Conservation (phyloP, 75 land plant genomes). For the Adiantum capillusveneris region DNA sequence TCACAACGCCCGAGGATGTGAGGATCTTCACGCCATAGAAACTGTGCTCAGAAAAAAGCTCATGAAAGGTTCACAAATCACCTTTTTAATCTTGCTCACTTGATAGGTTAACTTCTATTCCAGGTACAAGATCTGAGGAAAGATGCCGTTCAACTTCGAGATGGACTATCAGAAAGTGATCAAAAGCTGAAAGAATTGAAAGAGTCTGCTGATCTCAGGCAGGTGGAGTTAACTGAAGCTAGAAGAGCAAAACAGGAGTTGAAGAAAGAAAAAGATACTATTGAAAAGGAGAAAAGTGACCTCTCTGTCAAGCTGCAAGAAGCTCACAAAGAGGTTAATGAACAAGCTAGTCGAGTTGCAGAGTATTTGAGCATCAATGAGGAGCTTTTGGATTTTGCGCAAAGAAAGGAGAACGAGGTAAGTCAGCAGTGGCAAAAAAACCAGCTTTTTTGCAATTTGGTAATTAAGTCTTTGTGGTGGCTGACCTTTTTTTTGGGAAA, state of each 20-base stretch:
- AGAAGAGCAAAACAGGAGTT: neutral
- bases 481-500: too few relatives aligned
- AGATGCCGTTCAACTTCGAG: neutral
- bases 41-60: too few relatives aligned
- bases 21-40: too few relatives aligned
- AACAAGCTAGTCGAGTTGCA: slow-evolving; percentile 3
- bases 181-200: neutral
- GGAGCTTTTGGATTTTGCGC: slow-evolving; percentile 18
- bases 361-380: slow-evolving; percentile 13
- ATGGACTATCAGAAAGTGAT: neutral
- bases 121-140: neutral
- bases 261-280: neutral
- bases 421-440: too few relatives aligned
- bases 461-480: too few relatives aligned
- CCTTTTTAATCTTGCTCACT: too few relatives aligned
- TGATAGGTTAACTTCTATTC: neutral
- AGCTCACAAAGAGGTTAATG: slow-evolving; percentile 3
- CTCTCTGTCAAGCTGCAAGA: slow-evolving; percentile 1
- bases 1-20: too few relatives aligned
- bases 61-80: too few relatives aligned
- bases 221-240: neutral
- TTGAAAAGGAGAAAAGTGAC: slow-evolving; percentile 1
- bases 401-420: slow-evolving; percentile 12
- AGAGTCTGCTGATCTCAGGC: neutral
- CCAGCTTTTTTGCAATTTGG: too few relatives aligned